phyloP scores from a whole-genome alignment of 768 basidiomycete genomes.

The Boletus huronensis region DNA sequence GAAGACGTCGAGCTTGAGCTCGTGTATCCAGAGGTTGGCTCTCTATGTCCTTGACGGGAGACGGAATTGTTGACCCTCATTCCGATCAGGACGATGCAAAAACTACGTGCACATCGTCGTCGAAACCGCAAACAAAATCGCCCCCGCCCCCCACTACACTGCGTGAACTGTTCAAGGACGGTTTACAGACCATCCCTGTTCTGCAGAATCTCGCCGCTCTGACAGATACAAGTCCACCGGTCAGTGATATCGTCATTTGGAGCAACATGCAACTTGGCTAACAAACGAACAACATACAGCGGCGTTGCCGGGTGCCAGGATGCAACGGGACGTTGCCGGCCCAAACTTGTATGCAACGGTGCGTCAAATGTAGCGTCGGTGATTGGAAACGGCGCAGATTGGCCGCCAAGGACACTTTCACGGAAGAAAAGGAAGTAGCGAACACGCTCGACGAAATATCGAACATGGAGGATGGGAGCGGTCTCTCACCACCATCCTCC shows the following conservation, averaged over 20 bases:
- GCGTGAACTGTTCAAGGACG: background rate
- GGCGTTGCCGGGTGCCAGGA: constrained; percentile 10
- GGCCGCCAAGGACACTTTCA: background rate
- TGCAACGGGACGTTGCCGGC: constrained; percentile 14
- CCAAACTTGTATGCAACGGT: constrained; percentile 11
- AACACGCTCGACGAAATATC: background rate
- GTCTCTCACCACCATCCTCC: background rate
- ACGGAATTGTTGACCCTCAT: background rate
- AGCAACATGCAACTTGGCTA: background rate
- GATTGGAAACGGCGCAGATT: constrained; percentile 19
- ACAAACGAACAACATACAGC: constrained; percentile 5
- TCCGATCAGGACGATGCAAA: constrained; percentile 9
- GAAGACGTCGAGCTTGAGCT: constrained; percentile 15
- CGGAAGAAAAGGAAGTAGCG: background rate
- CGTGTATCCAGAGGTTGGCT: constrained; percentile 15
- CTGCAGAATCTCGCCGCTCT: background rate
- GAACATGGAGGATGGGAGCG: background rate
- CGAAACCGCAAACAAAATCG: background rate
- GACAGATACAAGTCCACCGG: background rate
- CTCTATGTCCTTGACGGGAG: background rate
- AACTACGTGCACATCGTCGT: background rate
- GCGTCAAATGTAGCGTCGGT: constrained; percentile 15
- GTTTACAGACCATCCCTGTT: constrained; percentile 3
- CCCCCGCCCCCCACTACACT: background rate
- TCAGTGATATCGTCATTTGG: background rate